These are phyloP conservation scores for Colletotrichum acutatum DNA, from an alignment of 2,329 filamentous ascomycete species.

Conservation along the genomic window DNA sequence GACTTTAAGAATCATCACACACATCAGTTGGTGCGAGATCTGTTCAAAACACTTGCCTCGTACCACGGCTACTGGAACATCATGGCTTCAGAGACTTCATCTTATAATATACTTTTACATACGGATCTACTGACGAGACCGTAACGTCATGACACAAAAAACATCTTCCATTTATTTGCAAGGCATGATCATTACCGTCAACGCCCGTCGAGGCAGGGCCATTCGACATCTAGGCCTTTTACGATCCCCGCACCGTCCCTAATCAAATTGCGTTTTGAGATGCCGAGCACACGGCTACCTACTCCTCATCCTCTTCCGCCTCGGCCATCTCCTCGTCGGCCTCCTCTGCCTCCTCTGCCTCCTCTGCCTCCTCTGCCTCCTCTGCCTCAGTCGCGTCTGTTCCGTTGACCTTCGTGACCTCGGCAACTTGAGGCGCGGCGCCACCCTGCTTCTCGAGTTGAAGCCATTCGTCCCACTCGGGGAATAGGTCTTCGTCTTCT, in stretches of 20 bases:
- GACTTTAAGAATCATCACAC: background rate
- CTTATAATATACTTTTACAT: background rate
- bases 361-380: constrained; percentile 34
- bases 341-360: constrained; percentile 35
- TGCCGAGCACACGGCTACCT: constrained; percentile 26
- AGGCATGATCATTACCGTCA: constrained; percentile 39
- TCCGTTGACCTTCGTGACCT: constrained; percentile 41
- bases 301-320: constrained; percentile 38
- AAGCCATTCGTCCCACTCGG: constrained; percentile 94
- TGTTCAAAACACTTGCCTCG: background rate
- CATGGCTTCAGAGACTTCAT: background rate
- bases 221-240: constrained; percentile 38
- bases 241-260: constrained; percentile 27
- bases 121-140: background rate
- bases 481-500: constrained; percentile 89
- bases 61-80: background rate
- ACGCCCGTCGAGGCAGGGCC: constrained; percentile 36
- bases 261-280: constrained; percentile 25
- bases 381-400: constrained; percentile 41
- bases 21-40: background rate
- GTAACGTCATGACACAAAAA: constrained; percentile 28
- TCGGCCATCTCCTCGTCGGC: constrained; percentile 38
- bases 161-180: constrained; percentile 37
- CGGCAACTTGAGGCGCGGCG: constrained; percentile 41
- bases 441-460: constrained; percentile 80